Percentiles rank a stretch among this genome's conserved stretches.
Conservation (phyloP, 139 green algal genomes). For the Penium margaritaceum region DNA sequence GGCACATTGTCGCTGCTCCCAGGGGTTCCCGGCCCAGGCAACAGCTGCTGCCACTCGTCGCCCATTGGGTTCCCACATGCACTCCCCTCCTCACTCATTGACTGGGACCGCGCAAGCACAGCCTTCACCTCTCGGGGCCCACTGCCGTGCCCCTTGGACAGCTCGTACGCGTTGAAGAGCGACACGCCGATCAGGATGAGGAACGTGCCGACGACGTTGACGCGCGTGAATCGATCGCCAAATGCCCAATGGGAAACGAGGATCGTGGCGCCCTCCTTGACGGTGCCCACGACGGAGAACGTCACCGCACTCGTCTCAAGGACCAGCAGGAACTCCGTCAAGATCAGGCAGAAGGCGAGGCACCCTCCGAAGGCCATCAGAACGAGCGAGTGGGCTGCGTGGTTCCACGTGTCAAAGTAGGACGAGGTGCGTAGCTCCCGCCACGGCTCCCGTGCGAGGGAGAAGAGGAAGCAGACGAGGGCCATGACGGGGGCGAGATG, state of each 20-base stretch:
- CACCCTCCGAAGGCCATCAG: constrained; percentile 14
- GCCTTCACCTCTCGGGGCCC: no score
- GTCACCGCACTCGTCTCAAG: constrained; percentile 32
- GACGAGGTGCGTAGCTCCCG: background rate
- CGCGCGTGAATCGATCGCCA: constrained; percentile 7
- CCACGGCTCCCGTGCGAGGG: constrained; percentile 10
- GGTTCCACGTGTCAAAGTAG: constrained; percentile 32
- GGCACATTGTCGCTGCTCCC: no score
- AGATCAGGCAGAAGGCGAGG: constrained; percentile 38
- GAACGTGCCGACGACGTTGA: constrained; percentile 25
- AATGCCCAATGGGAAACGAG: constrained; percentile 18
- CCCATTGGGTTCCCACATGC: no score
- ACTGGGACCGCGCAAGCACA: no score
- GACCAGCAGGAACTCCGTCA: constrained; percentile 32
- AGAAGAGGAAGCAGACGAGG: constrained; percentile 2
- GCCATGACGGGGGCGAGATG: constrained; percentile 35
- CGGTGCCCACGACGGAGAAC: constrained; percentile 19
- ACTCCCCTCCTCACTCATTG: no score
- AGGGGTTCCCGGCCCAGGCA: no score
- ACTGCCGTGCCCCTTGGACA: no score
- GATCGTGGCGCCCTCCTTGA: constrained; percentile 33
- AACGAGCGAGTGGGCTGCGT: constrained; percentile 1
- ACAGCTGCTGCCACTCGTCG: no score
- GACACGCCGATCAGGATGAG: constrained; percentile 28
- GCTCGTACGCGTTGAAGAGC: constrained; percentile 38